Percentiles rank a stretch among this genome's conserved stretches.
phyloP scores from a whole-genome alignment of 345 rosid species.

The Salix brachista region DNA sequence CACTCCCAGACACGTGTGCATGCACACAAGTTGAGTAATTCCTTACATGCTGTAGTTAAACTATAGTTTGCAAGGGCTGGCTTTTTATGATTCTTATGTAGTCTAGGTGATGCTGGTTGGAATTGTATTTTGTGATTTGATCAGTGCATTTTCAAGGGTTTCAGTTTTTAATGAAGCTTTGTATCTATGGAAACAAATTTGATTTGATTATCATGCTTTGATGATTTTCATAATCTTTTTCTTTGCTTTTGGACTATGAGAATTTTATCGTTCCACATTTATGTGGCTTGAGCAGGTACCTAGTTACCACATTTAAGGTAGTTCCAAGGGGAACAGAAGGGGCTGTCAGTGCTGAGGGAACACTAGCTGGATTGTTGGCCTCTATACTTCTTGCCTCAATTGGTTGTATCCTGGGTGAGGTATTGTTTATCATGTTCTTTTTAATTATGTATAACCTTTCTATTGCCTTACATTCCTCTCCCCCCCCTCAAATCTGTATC shows the following conservation, averaged over 20 bases:
- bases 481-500: neutral
- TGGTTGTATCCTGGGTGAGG: slow-evolving; percentile 70
- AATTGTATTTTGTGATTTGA: neutral
- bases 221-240: neutral
- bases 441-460: neutral
- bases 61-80: neutral
- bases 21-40: neutral
- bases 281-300: slow-evolving; percentile 47
- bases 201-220: neutral
- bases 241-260: neutral
- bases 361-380: slow-evolving; percentile 79
- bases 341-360: slow-evolving; percentile 94
- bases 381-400: slow-evolving; percentile 63
- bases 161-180: neutral
- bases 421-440: slow-evolving; percentile 22
- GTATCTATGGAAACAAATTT: neutral
- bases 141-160: neutral
- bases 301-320: slow-evolving; percentile 75
- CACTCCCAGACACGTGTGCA: neutral
- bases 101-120: neutral
- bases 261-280: neutral
- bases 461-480: neutral
- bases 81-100: neutral
- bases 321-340: slow-evolving; percentile 99
- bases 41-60: neutral